phyloP scores from a whole-genome alignment of 164 flowering plant genomes.

The Macadamia tetraphylla region DNA sequence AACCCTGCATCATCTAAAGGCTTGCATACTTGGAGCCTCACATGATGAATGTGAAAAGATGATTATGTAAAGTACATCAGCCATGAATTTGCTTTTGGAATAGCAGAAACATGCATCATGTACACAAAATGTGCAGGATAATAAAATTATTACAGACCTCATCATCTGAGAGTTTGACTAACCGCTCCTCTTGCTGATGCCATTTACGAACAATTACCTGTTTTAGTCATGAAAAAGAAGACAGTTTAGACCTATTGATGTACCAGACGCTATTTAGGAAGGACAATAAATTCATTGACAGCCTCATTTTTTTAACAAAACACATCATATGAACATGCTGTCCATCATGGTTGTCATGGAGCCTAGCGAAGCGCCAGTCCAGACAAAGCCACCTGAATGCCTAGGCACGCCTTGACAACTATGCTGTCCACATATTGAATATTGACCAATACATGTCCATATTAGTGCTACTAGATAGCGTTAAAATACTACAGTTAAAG shows the following conservation, averaged over 20 bases:
- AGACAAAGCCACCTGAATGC: too few relatives aligned
- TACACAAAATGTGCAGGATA: neutral
- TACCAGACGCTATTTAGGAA: neutral
- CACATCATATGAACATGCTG: too few relatives aligned
- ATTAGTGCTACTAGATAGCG: too few relatives aligned
- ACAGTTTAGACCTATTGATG: neutral
- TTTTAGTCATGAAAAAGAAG: conserved; percentile 3
- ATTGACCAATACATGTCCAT: too few relatives aligned
- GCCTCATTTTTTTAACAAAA: neutral
- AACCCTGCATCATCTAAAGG: too few relatives aligned
- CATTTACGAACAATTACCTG: conserved; percentile 86
- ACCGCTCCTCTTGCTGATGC: conserved; percentile 70
- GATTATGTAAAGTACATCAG: neutral
- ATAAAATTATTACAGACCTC: conserved; percentile 46
- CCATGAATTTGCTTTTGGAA: neutral
- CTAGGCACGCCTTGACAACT: too few relatives aligned
- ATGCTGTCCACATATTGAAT: too few relatives aligned
- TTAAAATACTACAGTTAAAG: too few relatives aligned
- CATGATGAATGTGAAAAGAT: neutral
- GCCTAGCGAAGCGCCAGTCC: too few relatives aligned
- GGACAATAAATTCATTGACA: neutral
- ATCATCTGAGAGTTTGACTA: conserved; percentile 62
- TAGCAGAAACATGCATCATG: neutral
- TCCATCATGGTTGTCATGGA: too few relatives aligned
- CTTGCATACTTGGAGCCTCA: neutral